These are phyloP conservation scores for Nymphaea colorata DNA, from an alignment of 164 flowering plant species.

Conservation along the genomic window DNA sequence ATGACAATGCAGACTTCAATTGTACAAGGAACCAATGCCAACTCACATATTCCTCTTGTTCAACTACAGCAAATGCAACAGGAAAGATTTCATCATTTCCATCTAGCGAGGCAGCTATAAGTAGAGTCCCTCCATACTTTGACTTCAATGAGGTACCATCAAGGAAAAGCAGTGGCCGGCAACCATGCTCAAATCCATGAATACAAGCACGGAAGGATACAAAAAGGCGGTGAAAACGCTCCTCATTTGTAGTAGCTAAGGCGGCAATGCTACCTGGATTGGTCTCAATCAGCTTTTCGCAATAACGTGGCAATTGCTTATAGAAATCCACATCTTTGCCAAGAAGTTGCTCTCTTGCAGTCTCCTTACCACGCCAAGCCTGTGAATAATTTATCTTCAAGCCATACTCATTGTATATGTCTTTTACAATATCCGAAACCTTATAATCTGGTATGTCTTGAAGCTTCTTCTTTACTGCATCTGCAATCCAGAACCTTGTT, in stretches of 20 bases:
- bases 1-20: slow-evolving; percentile 27
- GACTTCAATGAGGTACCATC: slow-evolving; percentile 36
- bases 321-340: slow-evolving; percentile 40
- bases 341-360: slow-evolving; percentile 32
- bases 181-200: slow-evolving; percentile 37
- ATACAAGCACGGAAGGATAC: slow-evolving; percentile 32
- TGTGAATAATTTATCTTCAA: slow-evolving; percentile 30
- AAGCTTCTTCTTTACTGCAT: slow-evolving; percentile 35
- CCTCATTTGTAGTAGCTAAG: slow-evolving; percentile 29
- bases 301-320: slow-evolving; percentile 33
- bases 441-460: slow-evolving; percentile 33
- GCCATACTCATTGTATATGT: slow-evolving; percentile 35
- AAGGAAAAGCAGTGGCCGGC: slow-evolving; percentile 51
- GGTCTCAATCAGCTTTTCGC: slow-evolving; percentile 36
- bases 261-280: slow-evolving; percentile 42
- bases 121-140: slow-evolving; percentile 42
- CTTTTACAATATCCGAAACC: slow-evolving; percentile 35
- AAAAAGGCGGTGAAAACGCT: slow-evolving; percentile 32
- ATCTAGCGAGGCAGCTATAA: slow-evolving; percentile 49
- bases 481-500: slow-evolving; percentile 40
- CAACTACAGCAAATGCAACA: slow-evolving; percentile 53
- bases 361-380: slow-evolving; percentile 45
- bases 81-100: slow-evolving; percentile 53
- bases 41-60: slow-evolving; percentile 36
- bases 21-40: slow-evolving; percentile 63